Base-by-base conservation (phyloP, 768 basidiomycete genomes). In the Ramaria sp. region DNA sequence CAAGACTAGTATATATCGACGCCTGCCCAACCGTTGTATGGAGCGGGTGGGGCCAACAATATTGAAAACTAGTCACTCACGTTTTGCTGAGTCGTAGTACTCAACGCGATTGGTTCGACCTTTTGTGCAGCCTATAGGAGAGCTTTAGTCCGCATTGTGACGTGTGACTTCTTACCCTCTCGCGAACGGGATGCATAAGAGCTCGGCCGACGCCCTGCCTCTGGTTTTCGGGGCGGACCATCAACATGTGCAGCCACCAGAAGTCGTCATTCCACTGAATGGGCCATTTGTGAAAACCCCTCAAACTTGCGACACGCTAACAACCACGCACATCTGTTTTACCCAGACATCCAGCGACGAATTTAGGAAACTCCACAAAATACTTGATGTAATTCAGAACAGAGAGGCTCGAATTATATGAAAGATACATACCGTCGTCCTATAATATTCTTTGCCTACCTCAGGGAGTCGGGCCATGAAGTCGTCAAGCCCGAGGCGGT, bases 391-490 rank as follows among this genome's bases (percentile, higher is more conserved):
- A 3, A 46, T 27, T 20, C 19, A 46, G 24, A 10, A 4, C 45
- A 2, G 9, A 11, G 10, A 20, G 2, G 10, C 17, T 27, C 2
- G 27, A 46, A 27, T n/a, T 1, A n/a, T 6, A 46, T 20, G 2
- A 1, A 10, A 46, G 45, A 17, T n/a, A 49, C 59, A 11, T 1
- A 62, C 61, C n/a, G 57, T 58, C 5, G 59, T 60, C 22, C 39
- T n/a, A 39, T 62, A 62, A 47, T 59, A 62, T 24, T 61, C 49
- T 46, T 62, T 60, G 9, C 57, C 62, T 20, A 39, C 53, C 11
- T 51, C 55, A 3, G 62, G 60, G 3, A 62, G 48, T 10, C 37
- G 51, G 7, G 19, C 41, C 62, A 61, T 62, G 48, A 60, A 62
- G 13, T 60, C 56, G 22, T 49, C 57, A 10, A 60, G 34, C 6